Base-by-base conservation (phyloP, 2,329 filamentous ascomycete genomes). In the Gaeumannomyces sp. region DNA sequence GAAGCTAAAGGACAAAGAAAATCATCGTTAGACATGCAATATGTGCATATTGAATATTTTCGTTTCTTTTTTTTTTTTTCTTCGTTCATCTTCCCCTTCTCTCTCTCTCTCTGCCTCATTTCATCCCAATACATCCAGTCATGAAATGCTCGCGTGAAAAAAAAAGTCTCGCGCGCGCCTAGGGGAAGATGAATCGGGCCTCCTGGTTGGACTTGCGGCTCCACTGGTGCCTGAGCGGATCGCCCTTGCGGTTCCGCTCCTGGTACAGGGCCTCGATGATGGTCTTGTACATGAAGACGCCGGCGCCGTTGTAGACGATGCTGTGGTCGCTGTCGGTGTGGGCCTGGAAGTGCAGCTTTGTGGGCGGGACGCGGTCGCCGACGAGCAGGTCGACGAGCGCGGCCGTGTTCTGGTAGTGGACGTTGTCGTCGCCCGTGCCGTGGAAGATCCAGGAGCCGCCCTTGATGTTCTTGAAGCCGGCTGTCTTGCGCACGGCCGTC, bases 301-400 rank as follows among this genome's bases (percentile, higher is more conserved):
- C 93, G 33, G 92, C 96, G 74, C 93, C 93, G 75, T 99, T 94
- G 74, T 98, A 99, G 73, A 87, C 92, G 67, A 99, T 99, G 67
- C 90, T 86, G 76, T 99, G 95, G 77, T 99, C 93, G 64, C 91
- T 96, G 75, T 99, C 95, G 0, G 95, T 95, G 77, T 97, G 99
- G 65, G 98, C 87, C 56, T 59, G 62, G 56, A 56, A 64, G 75
- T 98, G 94, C 22, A 99, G 87, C 73, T 99, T 95, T 71, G 98
- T 98, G 73, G 98, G 98, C 76, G 93, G 88, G 4, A 97, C 85
- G 16, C 87, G 85, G 0, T 82, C 88, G 63, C 96, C 72, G 77
- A 99, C 92, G 59, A 99, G 82, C 71, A 89, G 89, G 75, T 99
- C 96, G 60, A 99, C 81, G 67, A 99, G 78, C 1, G 88, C 91